phyloP scores from a whole-genome alignment of 2,329 filamentous ascomycete species.

The Fusarium sulawesiense region DNA sequence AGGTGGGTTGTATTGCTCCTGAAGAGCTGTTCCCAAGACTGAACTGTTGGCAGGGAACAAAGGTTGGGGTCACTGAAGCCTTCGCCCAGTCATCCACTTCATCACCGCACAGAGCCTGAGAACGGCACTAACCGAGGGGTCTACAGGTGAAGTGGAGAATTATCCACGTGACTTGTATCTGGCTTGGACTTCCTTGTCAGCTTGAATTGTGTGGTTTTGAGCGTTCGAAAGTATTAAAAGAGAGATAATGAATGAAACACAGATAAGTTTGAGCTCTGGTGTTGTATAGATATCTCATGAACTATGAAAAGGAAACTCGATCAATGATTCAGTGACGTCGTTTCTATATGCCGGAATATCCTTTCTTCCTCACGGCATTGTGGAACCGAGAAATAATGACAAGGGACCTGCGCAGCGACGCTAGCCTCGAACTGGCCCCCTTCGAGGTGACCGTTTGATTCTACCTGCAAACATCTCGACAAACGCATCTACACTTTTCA shows the following conservation, averaged over 20 bases:
- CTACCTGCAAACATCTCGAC: slow-evolving; percentile 47
- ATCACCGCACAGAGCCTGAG: slow-evolving; percentile 42
- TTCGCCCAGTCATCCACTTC: slow-evolving; percentile 39
- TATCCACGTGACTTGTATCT: slow-evolving; percentile 35
- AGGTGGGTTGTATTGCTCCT: slow-evolving; percentile 17
- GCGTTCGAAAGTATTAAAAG: neutral
- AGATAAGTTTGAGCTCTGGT: neutral
- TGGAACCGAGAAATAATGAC: slow-evolving; percentile 37
- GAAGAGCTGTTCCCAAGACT: slow-evolving; percentile 24
- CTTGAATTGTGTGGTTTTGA: neutral
- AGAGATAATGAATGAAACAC: neutral
- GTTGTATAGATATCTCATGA: neutral
- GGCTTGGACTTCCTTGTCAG: neutral
- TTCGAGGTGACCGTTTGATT: slow-evolving; percentile 52
- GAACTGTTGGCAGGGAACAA: slow-evolving; percentile 25
- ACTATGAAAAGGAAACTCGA: neutral
- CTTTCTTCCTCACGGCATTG: slow-evolving; percentile 42
- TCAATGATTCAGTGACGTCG: slow-evolving; percentile 40
- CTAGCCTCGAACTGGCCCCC: slow-evolving; percentile 51
- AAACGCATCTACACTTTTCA: slow-evolving; percentile 49
- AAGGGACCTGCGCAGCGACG: slow-evolving; percentile 45
- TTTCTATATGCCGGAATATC: slow-evolving; percentile 40
- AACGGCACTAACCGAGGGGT: slow-evolving; percentile 48
- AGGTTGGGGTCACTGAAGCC: slow-evolving; percentile 36
- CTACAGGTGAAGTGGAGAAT: slow-evolving; percentile 41